Evolutionary conservation across 2,329 filamentous ascomycete genomes (phyloP).

Genomic region (Scolecobasidium constrictum): DNA sequence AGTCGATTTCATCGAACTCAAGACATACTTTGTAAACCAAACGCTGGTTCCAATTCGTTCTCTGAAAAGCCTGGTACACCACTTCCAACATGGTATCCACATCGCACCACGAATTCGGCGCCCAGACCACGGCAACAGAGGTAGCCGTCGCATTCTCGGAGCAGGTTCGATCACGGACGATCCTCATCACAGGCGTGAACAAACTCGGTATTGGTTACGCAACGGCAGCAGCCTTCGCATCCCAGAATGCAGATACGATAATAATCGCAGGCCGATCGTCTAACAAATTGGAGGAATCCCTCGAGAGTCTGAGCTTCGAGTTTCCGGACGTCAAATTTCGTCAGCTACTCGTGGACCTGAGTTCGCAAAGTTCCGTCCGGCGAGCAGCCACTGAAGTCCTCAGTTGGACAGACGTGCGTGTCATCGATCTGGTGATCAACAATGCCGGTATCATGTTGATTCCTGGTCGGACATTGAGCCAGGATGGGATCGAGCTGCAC

Average conservation of each 20-base stretch:
- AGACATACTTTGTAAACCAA: too few species aligned
- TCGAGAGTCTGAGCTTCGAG: neutral
- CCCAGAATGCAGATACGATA: neutral
- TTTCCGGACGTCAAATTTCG: neutral
- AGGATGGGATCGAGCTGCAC: constrained; percentile 10
- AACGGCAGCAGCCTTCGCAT: constrained; percentile 1
- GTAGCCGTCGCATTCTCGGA: neutral
- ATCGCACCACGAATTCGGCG: neutral
- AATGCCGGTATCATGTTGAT: constrained; percentile 33
- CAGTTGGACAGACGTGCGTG: constrained; percentile 21
- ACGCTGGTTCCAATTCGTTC: too few species aligned
- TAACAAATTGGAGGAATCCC: neutral
- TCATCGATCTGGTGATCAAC: constrained; percentile 31
- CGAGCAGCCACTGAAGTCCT: constrained; percentile 23
- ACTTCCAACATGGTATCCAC: neutral
- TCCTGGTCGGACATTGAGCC: constrained; percentile 16
- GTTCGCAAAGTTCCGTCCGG: constrained; percentile 23
- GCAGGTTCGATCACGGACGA: neutral
- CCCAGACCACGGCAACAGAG: neutral
- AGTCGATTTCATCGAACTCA: too few species aligned
- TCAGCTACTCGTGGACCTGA: constrained; percentile 23
- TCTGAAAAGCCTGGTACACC: too few species aligned
- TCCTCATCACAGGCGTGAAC: constrained; percentile 10
- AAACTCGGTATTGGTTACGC: neutral
- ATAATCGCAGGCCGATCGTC: neutral